Conservation (phyloP, 257 asterid genomes). For the Craterostigma plantagineum region DNA sequence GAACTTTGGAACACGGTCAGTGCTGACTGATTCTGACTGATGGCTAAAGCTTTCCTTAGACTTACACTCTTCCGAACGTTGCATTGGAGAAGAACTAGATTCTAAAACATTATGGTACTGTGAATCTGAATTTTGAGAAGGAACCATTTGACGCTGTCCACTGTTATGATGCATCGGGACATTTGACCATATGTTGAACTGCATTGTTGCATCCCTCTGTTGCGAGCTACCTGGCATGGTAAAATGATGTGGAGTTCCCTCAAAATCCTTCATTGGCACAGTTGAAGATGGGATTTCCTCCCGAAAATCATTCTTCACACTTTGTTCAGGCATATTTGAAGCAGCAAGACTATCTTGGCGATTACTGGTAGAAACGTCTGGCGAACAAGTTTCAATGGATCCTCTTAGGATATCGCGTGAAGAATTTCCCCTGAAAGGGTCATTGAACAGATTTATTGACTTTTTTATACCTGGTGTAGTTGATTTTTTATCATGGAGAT, state of each 20-base stretch:
- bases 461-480: slow-evolving; percentile 21
- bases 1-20: slow-evolving; percentile 14
- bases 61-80: slow-evolving; percentile 22
- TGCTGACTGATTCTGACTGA: slow-evolving; percentile 13
- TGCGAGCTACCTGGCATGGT: slow-evolving; percentile 16
- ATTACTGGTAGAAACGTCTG: no score
- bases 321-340: slow-evolving; percentile 13
- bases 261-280: slow-evolving; percentile 13
- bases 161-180: slow-evolving; percentile 23
- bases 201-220: slow-evolving; percentile 14
- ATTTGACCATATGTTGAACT: slow-evolving; percentile 23
- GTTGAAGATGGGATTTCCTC: slow-evolving; percentile 19
- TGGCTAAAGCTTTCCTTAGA: slow-evolving; percentile 22
- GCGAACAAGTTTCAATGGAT: no score
- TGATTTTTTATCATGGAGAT: slow-evolving; percentile 25
- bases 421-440: slow-evolving; percentile 14
- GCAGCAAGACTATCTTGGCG: slow-evolving; percentile 17
- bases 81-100: slow-evolving; percentile 24
- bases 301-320: slow-evolving; percentile 12
- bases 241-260: slow-evolving; percentile 19
- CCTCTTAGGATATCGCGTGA: no score
- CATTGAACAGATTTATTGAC: slow-evolving; percentile 14
- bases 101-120: slow-evolving; percentile 33
- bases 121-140: slow-evolving; percentile 20
- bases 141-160: slow-evolving; percentile 17